phyloP scores from a whole-genome alignment of 2,329 filamentous ascomycete species.

The Pseudopyrenochaeta lycopersici region DNA sequence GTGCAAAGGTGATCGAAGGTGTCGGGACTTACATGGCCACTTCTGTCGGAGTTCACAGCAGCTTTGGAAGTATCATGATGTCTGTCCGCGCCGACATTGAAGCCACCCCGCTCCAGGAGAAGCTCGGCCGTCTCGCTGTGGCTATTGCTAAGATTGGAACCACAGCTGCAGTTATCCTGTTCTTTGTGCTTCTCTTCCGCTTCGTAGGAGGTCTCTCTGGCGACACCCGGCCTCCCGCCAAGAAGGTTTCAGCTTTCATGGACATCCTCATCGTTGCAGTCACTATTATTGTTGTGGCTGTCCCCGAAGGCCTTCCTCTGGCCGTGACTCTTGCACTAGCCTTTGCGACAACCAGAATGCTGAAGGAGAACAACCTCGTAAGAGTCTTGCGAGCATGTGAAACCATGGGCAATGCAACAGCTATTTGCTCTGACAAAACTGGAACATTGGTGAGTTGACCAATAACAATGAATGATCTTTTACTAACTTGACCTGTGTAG shows the following conservation, averaged over 20 bases:
- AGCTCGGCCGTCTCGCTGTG: constrained; percentile 61
- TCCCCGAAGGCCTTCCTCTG: constrained; percentile 51
- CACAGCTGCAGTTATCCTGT: constrained; percentile 48
- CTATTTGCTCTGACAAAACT: constrained; percentile 49
- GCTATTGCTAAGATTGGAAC: constrained; percentile 62
- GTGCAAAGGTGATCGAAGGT: constrained; percentile 63
- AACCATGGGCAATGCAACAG: constrained; percentile 48
- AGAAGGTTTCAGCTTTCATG: constrained; percentile 50
- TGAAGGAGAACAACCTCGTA: constrained; percentile 49
- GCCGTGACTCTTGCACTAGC: constrained; percentile 46
- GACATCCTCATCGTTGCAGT: constrained; percentile 54
- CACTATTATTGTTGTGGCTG: constrained; percentile 54
- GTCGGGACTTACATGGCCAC: constrained; percentile 64
- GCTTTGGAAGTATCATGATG: constrained; percentile 66
- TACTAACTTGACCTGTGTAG: constrained; percentile 14
- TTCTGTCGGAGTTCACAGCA: constrained; percentile 64
- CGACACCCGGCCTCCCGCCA: constrained; percentile 31
- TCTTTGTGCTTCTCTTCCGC: constrained; percentile 51
- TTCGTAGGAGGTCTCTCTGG: constrained; percentile 45
- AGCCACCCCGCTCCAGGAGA: constrained; percentile 63
- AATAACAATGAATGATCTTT: not conserved
- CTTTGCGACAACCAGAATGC: constrained; percentile 47
- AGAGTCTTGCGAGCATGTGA: constrained; percentile 44
- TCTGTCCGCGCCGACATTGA: constrained; percentile 63
- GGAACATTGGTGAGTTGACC: constrained; percentile 32